phyloP scores from a whole-genome alignment of 169 alveolate genomes.

The Plasmodium malariae region DNA sequence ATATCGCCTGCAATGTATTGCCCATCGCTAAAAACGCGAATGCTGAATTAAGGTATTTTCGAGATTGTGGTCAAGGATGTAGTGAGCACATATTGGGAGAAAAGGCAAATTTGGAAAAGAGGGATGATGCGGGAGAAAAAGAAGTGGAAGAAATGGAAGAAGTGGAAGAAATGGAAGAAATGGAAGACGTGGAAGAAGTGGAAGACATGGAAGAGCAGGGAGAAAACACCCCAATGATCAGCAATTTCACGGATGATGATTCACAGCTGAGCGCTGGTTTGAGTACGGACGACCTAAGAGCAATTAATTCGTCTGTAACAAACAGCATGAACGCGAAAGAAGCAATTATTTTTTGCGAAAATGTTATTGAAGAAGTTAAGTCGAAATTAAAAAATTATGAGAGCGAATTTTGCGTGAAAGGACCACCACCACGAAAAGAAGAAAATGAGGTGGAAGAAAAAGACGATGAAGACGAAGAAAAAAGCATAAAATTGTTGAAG shows the following conservation, averaged over 20 bases:
- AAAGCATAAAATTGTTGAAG: neutral
- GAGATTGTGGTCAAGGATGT: neutral
- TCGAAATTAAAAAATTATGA: slow-evolving; percentile 15
- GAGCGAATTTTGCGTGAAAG: neutral
- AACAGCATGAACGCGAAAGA: neutral
- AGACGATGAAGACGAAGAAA: no score
- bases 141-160: no score
- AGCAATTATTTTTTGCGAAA: slow-evolving; percentile 24
- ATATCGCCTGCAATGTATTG: neutral
- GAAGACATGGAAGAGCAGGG: no score
- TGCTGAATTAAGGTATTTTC: neutral
- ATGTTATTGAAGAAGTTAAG: slow-evolving; percentile 19
- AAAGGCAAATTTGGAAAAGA: neutral
- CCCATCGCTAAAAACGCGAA: neutral
- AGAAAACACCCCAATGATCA: neutral
- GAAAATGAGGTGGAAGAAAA: neutral
- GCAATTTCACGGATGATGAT: neutral
- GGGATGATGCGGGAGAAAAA: neutral
- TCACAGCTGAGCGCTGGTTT: neutral
- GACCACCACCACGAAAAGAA: neutral
- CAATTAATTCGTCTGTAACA: neutral
- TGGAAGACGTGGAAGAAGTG: no score
- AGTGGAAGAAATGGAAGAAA: no score
- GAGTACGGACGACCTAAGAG: neutral
- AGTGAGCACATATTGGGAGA: neutral